phyloP scores from a whole-genome alignment of 768 basidiomycete species.

The Infundibulicybe gibba region DNA sequence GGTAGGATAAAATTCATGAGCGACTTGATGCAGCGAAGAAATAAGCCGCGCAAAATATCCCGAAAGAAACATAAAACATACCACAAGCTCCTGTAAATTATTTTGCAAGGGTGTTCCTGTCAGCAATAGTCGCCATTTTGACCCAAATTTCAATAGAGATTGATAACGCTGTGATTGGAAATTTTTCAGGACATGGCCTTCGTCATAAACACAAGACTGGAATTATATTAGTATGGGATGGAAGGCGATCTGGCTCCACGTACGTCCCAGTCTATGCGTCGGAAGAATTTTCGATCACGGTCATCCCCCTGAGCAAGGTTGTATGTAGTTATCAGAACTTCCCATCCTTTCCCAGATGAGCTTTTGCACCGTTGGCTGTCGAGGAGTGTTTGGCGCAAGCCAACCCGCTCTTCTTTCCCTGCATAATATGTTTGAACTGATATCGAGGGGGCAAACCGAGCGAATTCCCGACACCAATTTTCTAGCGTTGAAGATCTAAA shows the following conservation, averaged over 20 bases:
- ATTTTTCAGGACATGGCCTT: conserved; percentile 97
- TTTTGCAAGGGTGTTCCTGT: conserved; percentile 96
- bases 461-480: conserved; percentile 98
- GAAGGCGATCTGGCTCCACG: conserved; percentile 23
- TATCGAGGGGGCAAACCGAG: conserved; percentile 83
- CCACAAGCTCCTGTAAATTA: conserved; percentile 86
- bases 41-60: not conserved
- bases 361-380: conserved; percentile 50
- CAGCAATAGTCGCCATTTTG: conserved; percentile 86
- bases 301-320: conserved; percentile 89
- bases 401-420: conserved; percentile 78
- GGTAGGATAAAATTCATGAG: conserved; percentile 98
- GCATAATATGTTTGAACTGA: conserved; percentile 92
- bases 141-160: conserved; percentile 78
- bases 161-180: conserved; percentile 97
- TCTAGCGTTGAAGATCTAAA: conserved; percentile 90
- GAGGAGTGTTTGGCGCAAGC: conserved; percentile 67
- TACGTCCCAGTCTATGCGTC: conserved; percentile 89
- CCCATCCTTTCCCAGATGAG: conserved; percentile 64
- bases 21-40: conserved; percentile 62
- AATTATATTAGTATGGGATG: conserved; percentile 5
- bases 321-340: conserved; percentile 95
- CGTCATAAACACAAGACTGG: conserved; percentile 93
- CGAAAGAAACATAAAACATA: conserved; percentile 34
- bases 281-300: conserved; percentile 90